Base-by-base conservation (phyloP, 257 asterid species). In the Oldenlandia corymbosa region DNA sequence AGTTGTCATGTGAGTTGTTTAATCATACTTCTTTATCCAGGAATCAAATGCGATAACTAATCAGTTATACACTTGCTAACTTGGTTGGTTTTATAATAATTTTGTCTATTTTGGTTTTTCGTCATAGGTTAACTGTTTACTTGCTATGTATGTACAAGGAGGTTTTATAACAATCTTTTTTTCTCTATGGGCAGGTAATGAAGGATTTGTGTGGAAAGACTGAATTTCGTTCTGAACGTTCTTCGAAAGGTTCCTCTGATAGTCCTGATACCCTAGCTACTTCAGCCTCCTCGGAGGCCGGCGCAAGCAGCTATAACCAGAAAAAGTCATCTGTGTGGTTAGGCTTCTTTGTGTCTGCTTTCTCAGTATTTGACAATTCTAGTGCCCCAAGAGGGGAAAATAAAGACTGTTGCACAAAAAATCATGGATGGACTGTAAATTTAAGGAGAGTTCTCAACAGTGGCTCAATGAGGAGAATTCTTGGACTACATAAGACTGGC, bases 401-500 rank as follows among this genome's bases (percentile, higher is more conserved):
- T 47, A 72, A 60, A 11, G 71, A 68, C 24, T 31, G 39, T 31
- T 63, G 63, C 41, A 12, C 75, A 9, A 76, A 70, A 53, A 78
- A 60, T 68, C 83, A 84, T 66, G 81, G 78, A 28, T 93, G 95
- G 90, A 79, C 86, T 67, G 67, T 81, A 58, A 79, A 83, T 71
- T 78, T 93, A 71, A 90, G 89, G 71, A 87, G 92, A 71, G 81
- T 78, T 43, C 75, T 90, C 76, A 84, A 81, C 46, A 84, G 96
- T 85, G 90, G 80, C 65, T 79, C 99, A 30, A 83, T 93, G 85
- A 85, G 97, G 85, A 82, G 95, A 67, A 75, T 85, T 20, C 73
- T 83, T 32, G 96, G 99, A 47, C 80, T 90, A 63, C 74, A 58
- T 65, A 81, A 73, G 73, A 49, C 86, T 9, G 72, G 78, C 16